These are phyloP conservation scores for Hypoxylon trugodes DNA, from an alignment of 495 filamentous ascomycete genomes.

Conservation along the genomic window DNA sequence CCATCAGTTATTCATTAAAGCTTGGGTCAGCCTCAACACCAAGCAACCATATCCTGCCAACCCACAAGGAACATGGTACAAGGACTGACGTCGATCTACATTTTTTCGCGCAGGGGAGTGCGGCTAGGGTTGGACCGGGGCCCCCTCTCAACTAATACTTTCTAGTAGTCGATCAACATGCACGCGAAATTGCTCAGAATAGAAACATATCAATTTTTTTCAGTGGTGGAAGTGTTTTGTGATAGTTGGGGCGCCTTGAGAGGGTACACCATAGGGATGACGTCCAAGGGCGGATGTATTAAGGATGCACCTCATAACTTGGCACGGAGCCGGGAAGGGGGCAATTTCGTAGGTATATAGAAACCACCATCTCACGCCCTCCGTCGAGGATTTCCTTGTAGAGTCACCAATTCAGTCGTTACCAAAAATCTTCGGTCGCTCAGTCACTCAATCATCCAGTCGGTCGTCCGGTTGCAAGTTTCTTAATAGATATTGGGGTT, in stretches of 20 bases:
- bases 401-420: conserved; percentile 23
- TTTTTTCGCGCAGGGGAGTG: conserved; percentile 21
- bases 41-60: neutral
- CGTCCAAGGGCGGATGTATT: neutral
- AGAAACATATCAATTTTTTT: conserved; percentile 27
- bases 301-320: conserved; percentile 12
- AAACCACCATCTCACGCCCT: neutral
- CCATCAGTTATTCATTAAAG: conserved; percentile 7
- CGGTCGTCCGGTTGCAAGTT: conserved; percentile 26
- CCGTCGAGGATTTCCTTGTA: conserved; percentile 1
- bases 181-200: conserved; percentile 36
- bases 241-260: neutral
- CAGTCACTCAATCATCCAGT: conserved; percentile 16
- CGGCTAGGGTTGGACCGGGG: conserved; percentile 17
- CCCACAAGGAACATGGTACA: neutral
- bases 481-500: conserved; percentile 16
- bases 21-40: conserved; percentile 21
- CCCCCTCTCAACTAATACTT: conserved; percentile 11
- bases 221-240: conserved; percentile 9
- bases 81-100: conserved; percentile 33
- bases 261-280: conserved; percentile 5
- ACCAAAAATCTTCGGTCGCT: conserved; percentile 11
- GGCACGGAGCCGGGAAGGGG: conserved; percentile 9
- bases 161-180: conserved; percentile 31
- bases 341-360: conserved; percentile 12